Evolutionary conservation across 108 stramenopile genomes (phyloP), one percentile per base, ranked within the genome.

Genomic region (Pseudonitzschia multistriata): DNA sequence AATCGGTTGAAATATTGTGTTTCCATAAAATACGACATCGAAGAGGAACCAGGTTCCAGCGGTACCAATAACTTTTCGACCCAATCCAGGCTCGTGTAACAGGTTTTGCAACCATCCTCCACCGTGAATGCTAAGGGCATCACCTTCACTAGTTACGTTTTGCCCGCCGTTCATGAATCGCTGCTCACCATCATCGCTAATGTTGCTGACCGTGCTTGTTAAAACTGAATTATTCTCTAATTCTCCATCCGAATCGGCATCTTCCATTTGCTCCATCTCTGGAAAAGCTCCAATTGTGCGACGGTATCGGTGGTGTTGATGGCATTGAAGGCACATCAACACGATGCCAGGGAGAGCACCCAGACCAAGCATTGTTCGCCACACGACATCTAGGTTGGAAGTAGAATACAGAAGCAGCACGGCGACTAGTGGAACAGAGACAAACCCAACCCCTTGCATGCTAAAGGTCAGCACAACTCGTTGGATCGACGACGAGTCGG

Each of bases 11-110:
- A 95, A 95, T 7, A 95, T 67, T 0, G 90, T 80, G 70, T 95
- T 95, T 21, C 94, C 94, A 67, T 95, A 95, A 72, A 95, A 92
- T 40, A 95, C 55, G 19, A 95, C 78, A 71, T 95, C 94, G 67
- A 95, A 92, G 6, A 95, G 74, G 29, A 90, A 83, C 94, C 94
- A 95, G 10, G 85, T 86, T 28, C 85, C 91, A 0, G 88, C 91
- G 31, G 91, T 92, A 1, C 91, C 91, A 39, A 90, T 36, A 6
- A 95, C 65, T 74, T 92, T 92, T 29, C 55, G 39, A 28, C 74
- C 37, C 34, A 95, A 77, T 54, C 85, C 75, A 14, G 83, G 81
- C 63, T 92, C 91, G 40, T 72, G 72, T n/a, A 15, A 48, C 36
- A 89, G 73, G n/a, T 77, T 54, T 34, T 77, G 52, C 69, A 64